These are phyloP conservation scores for Phytopythium helicoides DNA, from an alignment of 352 stramenopile genomes.

Conservation along the genomic window DNA sequence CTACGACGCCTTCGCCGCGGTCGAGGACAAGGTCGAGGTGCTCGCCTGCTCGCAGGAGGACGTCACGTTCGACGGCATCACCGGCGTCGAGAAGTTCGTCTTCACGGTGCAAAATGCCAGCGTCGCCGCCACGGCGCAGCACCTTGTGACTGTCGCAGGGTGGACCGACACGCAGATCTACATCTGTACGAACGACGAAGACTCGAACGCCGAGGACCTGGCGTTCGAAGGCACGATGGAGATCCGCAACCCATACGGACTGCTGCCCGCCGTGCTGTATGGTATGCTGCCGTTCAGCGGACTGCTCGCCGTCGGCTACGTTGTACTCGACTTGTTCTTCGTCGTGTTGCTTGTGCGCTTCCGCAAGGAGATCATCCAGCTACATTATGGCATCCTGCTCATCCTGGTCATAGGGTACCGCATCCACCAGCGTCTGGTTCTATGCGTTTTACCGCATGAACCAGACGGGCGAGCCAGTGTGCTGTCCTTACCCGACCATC, in stretches of 20 bases:
- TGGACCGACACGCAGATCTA: slow-evolving; percentile 85
- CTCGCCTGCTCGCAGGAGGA: slow-evolving; percentile 55
- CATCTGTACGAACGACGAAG: slow-evolving; percentile 61
- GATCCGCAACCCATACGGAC: slow-evolving; percentile 79
- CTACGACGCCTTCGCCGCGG: slow-evolving; percentile 53
- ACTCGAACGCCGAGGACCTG: slow-evolving; percentile 41
- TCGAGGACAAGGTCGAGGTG: slow-evolving; percentile 72
- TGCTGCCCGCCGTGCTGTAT: slow-evolving; percentile 78
- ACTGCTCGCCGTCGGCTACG: slow-evolving; percentile 69
- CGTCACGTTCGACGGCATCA: slow-evolving; percentile 62
- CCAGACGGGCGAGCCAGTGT: slow-evolving; percentile 84
- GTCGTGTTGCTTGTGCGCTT: slow-evolving; percentile 61
- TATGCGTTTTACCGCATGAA: slow-evolving; percentile 89
- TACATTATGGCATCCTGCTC: slow-evolving; percentile 83
- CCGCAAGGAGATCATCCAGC: slow-evolving; percentile 64
- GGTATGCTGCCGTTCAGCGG: slow-evolving; percentile 85
- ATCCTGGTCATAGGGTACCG: slow-evolving; percentile 78
- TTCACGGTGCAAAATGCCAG: slow-evolving; percentile 60
- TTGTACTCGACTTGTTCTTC: slow-evolving; percentile 81
- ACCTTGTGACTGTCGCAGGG: slow-evolving; percentile 58
- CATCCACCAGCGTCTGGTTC: slow-evolving; percentile 64
- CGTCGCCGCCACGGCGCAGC: slow-evolving; percentile 45
- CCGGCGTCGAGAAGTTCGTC: slow-evolving; percentile 54
- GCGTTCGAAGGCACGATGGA: slow-evolving; percentile 69
- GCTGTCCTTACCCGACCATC: slow-evolving; percentile 84